These are phyloP conservation scores for Daldinia sp. DNA, from an alignment of 2,329 filamentous ascomycete species.

Conservation along the genomic window DNA sequence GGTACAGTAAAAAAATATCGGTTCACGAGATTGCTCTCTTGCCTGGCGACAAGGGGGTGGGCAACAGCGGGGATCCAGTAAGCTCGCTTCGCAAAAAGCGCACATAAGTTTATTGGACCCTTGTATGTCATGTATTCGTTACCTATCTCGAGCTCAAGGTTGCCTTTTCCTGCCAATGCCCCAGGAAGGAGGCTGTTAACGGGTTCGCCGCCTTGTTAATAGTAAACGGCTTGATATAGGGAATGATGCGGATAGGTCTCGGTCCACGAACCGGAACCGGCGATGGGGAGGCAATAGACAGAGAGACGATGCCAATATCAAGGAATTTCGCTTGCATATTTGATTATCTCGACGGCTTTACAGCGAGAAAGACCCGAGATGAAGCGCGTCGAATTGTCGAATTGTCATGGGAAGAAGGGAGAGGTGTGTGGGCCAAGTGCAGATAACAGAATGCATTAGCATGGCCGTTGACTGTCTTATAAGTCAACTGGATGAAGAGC, in stretches of 20 bases:
- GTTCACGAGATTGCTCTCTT: slow-evolving; percentile 56
- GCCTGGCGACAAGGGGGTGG: slow-evolving; percentile 48
- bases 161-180: slow-evolving; percentile 29
- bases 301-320: slow-evolving; percentile 40
- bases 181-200: slow-evolving; percentile 26
- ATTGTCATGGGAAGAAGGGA: slow-evolving; percentile 27
- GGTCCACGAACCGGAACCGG: slow-evolving; percentile 39
- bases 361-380: slow-evolving; percentile 37
- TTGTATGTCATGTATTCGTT: slow-evolving; percentile 31
- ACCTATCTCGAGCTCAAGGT: slow-evolving; percentile 19
- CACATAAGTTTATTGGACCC: slow-evolving; percentile 40
- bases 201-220: slow-evolving; percentile 35
- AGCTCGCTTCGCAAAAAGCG: slow-evolving; percentile 51
- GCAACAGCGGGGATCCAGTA: slow-evolving; percentile 48
- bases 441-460: slow-evolving; percentile 28
- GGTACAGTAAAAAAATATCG: slow-evolving; percentile 51
- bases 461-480: slow-evolving; percentile 15
- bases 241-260: slow-evolving; percentile 38
- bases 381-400: slow-evolving; percentile 31
- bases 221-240: slow-evolving; percentile 36
- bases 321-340: slow-evolving; percentile 38
- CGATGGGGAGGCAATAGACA: slow-evolving; percentile 34
- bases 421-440: slow-evolving; percentile 30
- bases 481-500: slow-evolving; percentile 17
- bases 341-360: slow-evolving; percentile 28